Base-by-base conservation (phyloP, 805 yeast genomes). In the Ogataea philodendri region DNA sequence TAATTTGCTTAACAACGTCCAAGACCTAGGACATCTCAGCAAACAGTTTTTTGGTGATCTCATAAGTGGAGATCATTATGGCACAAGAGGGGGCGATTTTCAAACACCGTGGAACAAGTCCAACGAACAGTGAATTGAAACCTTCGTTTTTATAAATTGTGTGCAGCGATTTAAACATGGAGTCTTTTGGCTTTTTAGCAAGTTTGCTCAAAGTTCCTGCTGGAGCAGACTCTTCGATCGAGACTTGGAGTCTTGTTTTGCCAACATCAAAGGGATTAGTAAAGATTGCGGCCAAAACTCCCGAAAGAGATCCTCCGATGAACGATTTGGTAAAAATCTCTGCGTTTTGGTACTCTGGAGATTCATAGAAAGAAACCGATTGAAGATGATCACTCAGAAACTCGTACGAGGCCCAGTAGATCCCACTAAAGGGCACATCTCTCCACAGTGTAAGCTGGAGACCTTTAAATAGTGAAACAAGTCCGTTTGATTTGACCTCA, bases 191-290 rank as follows among this genome's bases (percentile, higher is more conserved):
- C 32, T 31, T 37, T 27, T 22, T 27, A 18, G 36, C 31, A 30
- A 26, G 35, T 22, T 16, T 47, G 16, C 19, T 51, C 48, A 32
- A 40, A 3, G 13, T 29, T 7, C 35, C 16, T 8, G 33, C 46
- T n/a, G n/a, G n/a, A n/a, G n/a, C n/a, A n/a, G n/a, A n/a, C 24
- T 50, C 62, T 44, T 58, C 72, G 47, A 63, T 58, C n/a, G 72
- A 64, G 4, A 85, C 72, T 60, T 93, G 98, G 41, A 86, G 66
- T 51, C 97, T 70, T 5, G 98, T 93, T 54, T 93, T 93, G 4
- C 97, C 97, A 7, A 93, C 98, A 58, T 93, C 98, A 52, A 93
- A 93, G 1, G 98, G 97, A 39, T 94, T 88, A 2, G 98, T 93
- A 26, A 74, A 65, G 2, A 90, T 49, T 0, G 97, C 96, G 0